Conservation (phyloP, 2,329 filamentous ascomycete genomes). For the Hypoxylon sp. region DNA sequence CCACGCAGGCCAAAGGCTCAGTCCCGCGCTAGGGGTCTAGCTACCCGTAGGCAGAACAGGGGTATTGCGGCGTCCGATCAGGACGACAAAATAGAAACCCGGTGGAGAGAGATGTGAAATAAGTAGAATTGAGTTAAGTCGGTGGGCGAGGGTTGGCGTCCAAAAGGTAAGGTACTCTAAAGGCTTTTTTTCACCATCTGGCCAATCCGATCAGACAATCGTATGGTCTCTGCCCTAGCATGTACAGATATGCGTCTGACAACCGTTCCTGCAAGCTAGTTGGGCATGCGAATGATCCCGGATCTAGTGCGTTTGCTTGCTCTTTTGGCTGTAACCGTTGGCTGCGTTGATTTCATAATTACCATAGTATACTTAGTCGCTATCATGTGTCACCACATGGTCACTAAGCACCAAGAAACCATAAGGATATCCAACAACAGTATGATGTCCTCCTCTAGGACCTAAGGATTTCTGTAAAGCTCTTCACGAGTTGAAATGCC, state of each 20-base stretch:
- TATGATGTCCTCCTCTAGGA: constrained; percentile 9
- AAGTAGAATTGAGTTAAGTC: constrained; percentile 27
- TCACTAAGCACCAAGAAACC: constrained; percentile 28
- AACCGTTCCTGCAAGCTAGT: constrained; percentile 33
- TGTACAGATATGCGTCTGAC: constrained; percentile 42
- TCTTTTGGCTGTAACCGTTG: constrained; percentile 40
- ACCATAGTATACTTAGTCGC: constrained; percentile 25
- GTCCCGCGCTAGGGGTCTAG: constrained; percentile 34
- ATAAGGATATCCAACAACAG: constrained; percentile 36
- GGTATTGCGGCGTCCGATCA: constrained; percentile 41
- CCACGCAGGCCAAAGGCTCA: constrained; percentile 34
- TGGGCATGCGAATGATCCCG: constrained; percentile 35
- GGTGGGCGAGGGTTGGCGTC: constrained; percentile 30
- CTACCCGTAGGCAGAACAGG: constrained; percentile 38
- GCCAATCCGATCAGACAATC: constrained; percentile 39
- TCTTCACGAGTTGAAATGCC: constrained; percentile 30
- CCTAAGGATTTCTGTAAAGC: constrained; percentile 26
- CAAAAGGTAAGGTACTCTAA: constrained; percentile 29
- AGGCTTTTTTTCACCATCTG: constrained; percentile 18
- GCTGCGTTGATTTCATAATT: constrained; percentile 42
- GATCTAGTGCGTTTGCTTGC: constrained; percentile 40
- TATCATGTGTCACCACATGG: constrained; percentile 41
- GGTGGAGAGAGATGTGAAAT: constrained; percentile 34
- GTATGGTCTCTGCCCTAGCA: constrained; percentile 31
- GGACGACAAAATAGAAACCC: constrained; percentile 38